phyloP scores from a whole-genome alignment of 2,329 filamentous ascomycete species.

The Raffaelea deltoideospora region DNA sequence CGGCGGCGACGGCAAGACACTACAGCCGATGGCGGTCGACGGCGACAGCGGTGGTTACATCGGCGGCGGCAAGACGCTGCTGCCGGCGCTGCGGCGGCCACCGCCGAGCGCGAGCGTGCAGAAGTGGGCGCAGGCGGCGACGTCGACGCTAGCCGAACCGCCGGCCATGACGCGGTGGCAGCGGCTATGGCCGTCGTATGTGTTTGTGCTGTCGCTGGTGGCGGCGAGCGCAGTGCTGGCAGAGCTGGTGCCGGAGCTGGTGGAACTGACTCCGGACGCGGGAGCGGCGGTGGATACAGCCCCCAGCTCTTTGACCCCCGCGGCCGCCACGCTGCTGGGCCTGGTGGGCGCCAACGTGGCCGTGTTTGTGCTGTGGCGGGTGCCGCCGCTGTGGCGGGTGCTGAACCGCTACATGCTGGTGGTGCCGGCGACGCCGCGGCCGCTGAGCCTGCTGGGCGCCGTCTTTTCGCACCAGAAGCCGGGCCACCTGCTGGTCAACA shows the following conservation, averaged over 20 bases:
- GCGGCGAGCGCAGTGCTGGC: slow-evolving; percentile 26
- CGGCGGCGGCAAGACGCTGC: slow-evolving; percentile 16
- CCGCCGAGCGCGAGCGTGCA: slow-evolving; percentile 23
- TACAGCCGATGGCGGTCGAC: slow-evolving; percentile 20
- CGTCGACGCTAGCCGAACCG: slow-evolving; percentile 33
- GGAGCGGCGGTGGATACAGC: neutral
- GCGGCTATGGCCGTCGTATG: slow-evolving; percentile 39
- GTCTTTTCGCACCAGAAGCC: slow-evolving; percentile 54
- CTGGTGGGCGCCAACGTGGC: slow-evolving; percentile 45
- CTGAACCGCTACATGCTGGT: slow-evolving; percentile 56
- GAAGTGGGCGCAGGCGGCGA: slow-evolving; percentile 28
- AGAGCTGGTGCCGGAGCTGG: slow-evolving; percentile 24
- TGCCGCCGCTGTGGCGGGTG: slow-evolving; percentile 48
- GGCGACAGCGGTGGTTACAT: no score
- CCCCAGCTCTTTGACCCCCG: slow-evolving; percentile 35
- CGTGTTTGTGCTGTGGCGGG: slow-evolving; percentile 43
- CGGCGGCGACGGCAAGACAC: slow-evolving; percentile 19
- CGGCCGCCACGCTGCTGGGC: slow-evolving; percentile 46
- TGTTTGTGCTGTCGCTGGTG: slow-evolving; percentile 29
- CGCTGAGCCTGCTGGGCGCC: slow-evolving; percentile 45
- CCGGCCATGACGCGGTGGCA: slow-evolving; percentile 36
- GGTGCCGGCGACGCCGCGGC: slow-evolving; percentile 47
- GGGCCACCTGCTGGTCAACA: slow-evolving; percentile 48
- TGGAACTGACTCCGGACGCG: slow-evolving; percentile 12
- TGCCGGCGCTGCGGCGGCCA: slow-evolving; percentile 15